Evolutionary conservation across 1,284 basidiomycete genomes (phyloP), one percentile per base, ranked within the genome.

Genomic region (Meripilus lineatus): DNA sequence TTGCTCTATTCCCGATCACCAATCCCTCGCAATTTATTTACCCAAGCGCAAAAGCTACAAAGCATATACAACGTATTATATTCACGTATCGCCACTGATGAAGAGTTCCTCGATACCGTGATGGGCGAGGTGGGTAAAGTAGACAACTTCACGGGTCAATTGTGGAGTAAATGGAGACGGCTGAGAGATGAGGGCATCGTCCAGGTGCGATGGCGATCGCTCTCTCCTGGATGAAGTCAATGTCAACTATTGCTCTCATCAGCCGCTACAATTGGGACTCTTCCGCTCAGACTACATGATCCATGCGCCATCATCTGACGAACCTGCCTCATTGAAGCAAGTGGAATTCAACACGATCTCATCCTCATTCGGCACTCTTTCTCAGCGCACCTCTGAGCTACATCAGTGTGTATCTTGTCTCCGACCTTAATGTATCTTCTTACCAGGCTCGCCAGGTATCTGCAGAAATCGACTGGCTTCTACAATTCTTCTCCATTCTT

Each of bases 271-370:
- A 50, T 75, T 99, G 8, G 93, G 94, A 10, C 69, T 99, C n/a
- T 97, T 97, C 65, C 76, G 96, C 40, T 95, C 92, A 13, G 95
- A 99, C 67, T 99, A 98, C 65, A 73, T 99, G 32, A 67, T 98
- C n/a, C 91, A 99, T 58, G 64, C 71, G 26, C 63, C 72, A 2
- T 54, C 56, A 1, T 44, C 55, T 4, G 62, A 65, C 20, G 65
- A 70, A 5, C 52, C 65, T 0, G 53, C 81, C 8, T 68, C 71
- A 22, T 68, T 99, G 48, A 96, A 93, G 63, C 95, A 99, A 68
- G 95, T 99, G 42, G 96, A 99, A 64, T 96, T 98, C 68, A 99
- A 99, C 63, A 98, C 95, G 4, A 95, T 98, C 53, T 92, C 93
- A 0, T 81, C 87, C 0, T 93, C 91, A 1, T 97, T 98, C 59